Conservation (phyloP, 177 flowering plant genomes). For the Vitis hybrid region DNA sequence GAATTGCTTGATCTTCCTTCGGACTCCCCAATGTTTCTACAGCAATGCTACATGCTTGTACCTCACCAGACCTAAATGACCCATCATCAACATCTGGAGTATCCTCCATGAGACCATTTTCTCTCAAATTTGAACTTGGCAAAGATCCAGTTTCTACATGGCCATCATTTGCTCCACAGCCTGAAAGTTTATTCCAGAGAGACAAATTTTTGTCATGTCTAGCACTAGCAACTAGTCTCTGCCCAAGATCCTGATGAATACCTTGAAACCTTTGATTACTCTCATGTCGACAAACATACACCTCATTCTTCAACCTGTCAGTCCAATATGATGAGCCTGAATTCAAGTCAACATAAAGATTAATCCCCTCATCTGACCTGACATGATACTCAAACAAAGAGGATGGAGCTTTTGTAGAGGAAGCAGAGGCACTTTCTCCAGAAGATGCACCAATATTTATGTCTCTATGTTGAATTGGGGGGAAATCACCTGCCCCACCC, state of each 20-base stretch:
- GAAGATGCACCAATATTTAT: constrained; percentile 11
- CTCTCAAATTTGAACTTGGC: constrained; percentile 15
- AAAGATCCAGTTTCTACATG: constrained; percentile 11
- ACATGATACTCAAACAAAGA: constrained; percentile 51
- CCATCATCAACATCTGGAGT: constrained; percentile 16
- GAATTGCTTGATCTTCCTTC: constrained; percentile 14
- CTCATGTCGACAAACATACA: constrained; percentile 22
- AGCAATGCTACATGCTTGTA: constrained; percentile 8
- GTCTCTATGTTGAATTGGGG: constrained; percentile 10
- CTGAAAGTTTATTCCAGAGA: constrained; percentile 10
- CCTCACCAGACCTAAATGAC: constrained; percentile 11
- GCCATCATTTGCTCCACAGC: constrained; percentile 9
- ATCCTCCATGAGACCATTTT: constrained; percentile 8
- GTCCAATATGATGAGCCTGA: constrained; percentile 52
- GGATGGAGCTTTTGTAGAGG: constrained; percentile 16
- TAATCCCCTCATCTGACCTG: constrained; percentile 55
- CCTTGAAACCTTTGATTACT: constrained; percentile 13
- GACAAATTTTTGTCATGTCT: constrained; percentile 19
- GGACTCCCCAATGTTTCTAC: constrained; percentile 10
- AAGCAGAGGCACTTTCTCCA: constrained; percentile 12
- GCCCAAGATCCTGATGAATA: constrained; percentile 31
- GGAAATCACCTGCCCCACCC: constrained; percentile 1
- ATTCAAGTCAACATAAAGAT: constrained; percentile 51
- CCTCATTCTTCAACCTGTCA: constrained; percentile 34
- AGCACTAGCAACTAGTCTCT: constrained; percentile 14